phyloP scores from a whole-genome alignment of 1,139 yeast genomes.

The Suhomyces yuchorum region DNA sequence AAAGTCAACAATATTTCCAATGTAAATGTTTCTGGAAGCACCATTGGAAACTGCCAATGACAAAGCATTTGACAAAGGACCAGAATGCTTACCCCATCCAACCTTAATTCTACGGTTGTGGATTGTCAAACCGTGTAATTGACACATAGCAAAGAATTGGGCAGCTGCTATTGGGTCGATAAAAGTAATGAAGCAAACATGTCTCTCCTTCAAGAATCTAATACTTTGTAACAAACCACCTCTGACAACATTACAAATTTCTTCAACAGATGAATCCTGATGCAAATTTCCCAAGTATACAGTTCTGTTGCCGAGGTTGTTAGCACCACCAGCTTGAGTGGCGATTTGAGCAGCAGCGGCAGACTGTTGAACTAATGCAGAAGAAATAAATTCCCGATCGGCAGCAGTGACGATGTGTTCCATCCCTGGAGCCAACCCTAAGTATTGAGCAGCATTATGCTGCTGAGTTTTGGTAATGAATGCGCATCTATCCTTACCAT shows the following conservation, averaged over 20 bases:
- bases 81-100: conserved; percentile 97
- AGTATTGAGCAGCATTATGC: conserved; percentile 94
- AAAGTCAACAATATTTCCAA: conserved; percentile 62
- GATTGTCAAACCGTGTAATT: conserved; percentile 76
- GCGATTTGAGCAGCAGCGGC: conserved; percentile 76
- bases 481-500: conserved; percentile 68
- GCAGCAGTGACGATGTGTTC: conserved; percentile 82
- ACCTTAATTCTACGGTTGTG: conserved; percentile 81
- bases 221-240: conserved; percentile 86
- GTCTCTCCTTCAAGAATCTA: conserved; percentile 74
- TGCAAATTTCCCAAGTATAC: conserved; percentile 88
- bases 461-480: conserved; percentile 91
- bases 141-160: conserved; percentile 87
- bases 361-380: conserved; percentile 65
- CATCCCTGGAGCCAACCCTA: conserved; percentile 89
- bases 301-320: conserved; percentile 86
- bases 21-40: conserved; percentile 87
- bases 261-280: conserved; percentile 83
- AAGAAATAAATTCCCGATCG: conserved; percentile 65
- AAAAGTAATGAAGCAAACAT: conserved; percentile 89
- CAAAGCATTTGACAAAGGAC: conserved; percentile 80
- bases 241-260: conserved; percentile 88
- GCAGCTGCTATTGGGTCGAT: conserved; percentile 92
- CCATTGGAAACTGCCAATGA: conserved; percentile 90
- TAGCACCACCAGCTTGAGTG: conserved; percentile 73